Evolutionary conservation across 2,329 filamentous ascomycete species (phyloP).

Genomic region (Teratosphaeria destructans): DNA sequence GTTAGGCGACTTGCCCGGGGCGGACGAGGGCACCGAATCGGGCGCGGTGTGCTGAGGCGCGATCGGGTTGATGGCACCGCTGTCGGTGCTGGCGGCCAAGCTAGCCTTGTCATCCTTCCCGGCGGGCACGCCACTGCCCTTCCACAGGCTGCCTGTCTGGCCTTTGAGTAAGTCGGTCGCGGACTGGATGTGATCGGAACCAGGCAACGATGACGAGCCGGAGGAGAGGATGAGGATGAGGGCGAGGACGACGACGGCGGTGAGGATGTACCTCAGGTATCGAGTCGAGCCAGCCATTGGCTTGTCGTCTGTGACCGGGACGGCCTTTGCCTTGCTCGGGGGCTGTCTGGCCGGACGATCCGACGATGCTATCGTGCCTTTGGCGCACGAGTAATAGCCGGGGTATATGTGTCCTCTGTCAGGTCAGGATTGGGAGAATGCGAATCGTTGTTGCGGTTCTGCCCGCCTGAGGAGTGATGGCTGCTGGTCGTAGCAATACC

Average conservation of each 20-base stretch:
- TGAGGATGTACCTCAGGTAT: constrained; percentile 62
- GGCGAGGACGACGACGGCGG: constrained; percentile 71
- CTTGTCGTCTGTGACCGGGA: not conserved
- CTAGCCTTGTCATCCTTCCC: constrained; percentile 7
- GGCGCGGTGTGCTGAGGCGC: constrained; percentile 6
- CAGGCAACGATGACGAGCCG: constrained; percentile 32
- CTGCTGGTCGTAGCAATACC: not conserved
- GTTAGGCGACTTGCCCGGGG: constrained; percentile 18
- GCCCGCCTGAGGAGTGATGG: not conserved
- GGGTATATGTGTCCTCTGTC: not conserved
- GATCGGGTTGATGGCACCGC: constrained; percentile 6
- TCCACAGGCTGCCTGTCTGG: constrained; percentile 20
- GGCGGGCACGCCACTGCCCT: constrained; percentile 9
- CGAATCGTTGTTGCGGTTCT: not conserved
- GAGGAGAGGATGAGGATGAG: constrained; percentile 76
- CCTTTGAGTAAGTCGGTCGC: constrained; percentile 26
- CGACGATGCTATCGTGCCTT: not conserved
- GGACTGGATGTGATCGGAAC: constrained; percentile 24
- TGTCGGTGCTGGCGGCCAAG: not conserved
- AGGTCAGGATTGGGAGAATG: not conserved
- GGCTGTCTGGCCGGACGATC: not conserved
- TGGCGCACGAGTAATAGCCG: not conserved
- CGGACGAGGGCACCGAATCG: not conserved
- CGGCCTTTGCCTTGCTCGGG: not conserved
- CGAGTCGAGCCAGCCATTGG: constrained; percentile 58